These are phyloP conservation scores for Aspergillus sojae DNA, from an alignment of 2,329 filamentous ascomycete species.

Conservation along the genomic window DNA sequence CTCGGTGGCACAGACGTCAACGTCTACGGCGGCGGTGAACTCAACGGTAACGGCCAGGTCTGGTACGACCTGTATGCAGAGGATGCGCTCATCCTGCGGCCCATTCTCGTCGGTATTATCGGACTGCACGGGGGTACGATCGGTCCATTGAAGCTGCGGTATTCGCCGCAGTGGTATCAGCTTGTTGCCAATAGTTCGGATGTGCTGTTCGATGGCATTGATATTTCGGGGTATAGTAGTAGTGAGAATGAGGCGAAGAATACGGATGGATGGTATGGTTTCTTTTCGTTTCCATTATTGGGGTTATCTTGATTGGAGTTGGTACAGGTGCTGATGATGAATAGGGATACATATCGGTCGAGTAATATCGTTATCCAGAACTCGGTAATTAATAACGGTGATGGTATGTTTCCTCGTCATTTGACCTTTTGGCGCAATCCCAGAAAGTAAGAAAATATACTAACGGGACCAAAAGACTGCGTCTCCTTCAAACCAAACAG, in stretches of 20 bases:
- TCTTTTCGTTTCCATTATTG: neutral
- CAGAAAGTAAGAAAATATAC: neutral
- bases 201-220: slow-evolving; percentile 65
- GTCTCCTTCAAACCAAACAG: slow-evolving; percentile 76
- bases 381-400: slow-evolving; percentile 65
- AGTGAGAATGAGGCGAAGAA: slow-evolving; percentile 63
- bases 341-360: slow-evolving; percentile 54
- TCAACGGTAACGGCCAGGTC: slow-evolving; percentile 66
- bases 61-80: slow-evolving; percentile 66
- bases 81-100: slow-evolving; percentile 60
- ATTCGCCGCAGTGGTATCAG: slow-evolving; percentile 66
- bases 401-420: slow-evolving; percentile 45
- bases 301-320: neutral
- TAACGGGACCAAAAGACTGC: slow-evolving; percentile 54
- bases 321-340: neutral
- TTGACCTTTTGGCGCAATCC: neutral
- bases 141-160: slow-evolving; percentile 61
- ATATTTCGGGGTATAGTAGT: slow-evolving; percentile 59
- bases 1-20: slow-evolving; percentile 68
- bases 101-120: slow-evolving; percentile 60
- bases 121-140: slow-evolving; percentile 62
- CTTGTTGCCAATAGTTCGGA: slow-evolving; percentile 67
- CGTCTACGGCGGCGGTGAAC: slow-evolving; percentile 65
- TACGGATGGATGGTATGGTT: slow-evolving; percentile 58
- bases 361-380: slow-evolving; percentile 68